phyloP scores from a whole-genome alignment of 495 filamentous ascomycete genomes.

The Chaetomium cochliodes region DNA sequence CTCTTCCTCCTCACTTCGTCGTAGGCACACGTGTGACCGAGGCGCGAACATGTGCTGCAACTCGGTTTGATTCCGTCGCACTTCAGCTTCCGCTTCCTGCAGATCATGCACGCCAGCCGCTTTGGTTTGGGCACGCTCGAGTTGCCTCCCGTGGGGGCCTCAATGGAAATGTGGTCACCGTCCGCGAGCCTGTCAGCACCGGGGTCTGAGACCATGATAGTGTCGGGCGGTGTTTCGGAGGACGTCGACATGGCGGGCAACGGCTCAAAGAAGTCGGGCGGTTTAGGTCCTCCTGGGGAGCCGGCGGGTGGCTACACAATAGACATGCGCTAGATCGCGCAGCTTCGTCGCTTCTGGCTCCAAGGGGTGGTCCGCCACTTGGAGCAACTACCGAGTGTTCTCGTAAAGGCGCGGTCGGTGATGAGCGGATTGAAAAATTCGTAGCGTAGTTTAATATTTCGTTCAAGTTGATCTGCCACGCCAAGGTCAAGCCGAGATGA shows the following conservation, averaged over 20 bases:
- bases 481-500: too few species aligned
- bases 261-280: not conserved
- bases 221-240: conserved; percentile 39
- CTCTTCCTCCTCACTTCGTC: conserved; percentile 97
- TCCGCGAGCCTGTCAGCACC: conserved; percentile 31
- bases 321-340: not conserved
- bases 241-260: conserved; percentile 41
- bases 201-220: conserved; percentile 41
- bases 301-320: not conserved
- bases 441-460: not conserved
- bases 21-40: conserved; percentile 90
- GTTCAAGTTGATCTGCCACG: not conserved
- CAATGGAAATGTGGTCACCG: conserved; percentile 32
- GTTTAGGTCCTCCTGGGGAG: not conserved
- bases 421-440: not conserved
- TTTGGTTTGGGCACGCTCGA: conserved; percentile 75
- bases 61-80: conserved; percentile 77
- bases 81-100: conserved; percentile 86
- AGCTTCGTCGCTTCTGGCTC: not conserved
- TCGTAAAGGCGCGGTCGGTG: not conserved
- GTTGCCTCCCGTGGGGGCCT: conserved; percentile 52
- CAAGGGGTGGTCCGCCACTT: not conserved
- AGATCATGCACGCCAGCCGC: conserved; percentile 95
- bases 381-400: not conserved
- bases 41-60: conserved; percentile 85